phyloP scores from a whole-genome alignment of 2,329 filamentous ascomycete genomes.

The Cladophialophora yegresii region DNA sequence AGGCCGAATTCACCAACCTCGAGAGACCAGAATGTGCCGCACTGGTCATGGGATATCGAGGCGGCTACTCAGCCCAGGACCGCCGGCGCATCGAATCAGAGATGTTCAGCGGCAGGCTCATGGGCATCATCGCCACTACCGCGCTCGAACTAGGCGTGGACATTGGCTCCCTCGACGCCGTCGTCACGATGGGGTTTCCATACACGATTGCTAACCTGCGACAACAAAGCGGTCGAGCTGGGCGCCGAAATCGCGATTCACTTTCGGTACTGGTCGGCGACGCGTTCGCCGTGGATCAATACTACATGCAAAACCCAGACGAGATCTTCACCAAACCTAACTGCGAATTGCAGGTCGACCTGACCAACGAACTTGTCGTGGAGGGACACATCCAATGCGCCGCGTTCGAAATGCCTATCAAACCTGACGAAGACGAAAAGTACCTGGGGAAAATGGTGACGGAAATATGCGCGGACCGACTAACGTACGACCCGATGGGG shows the following conservation, averaged over 20 bases:
- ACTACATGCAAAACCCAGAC: conserved; percentile 95
- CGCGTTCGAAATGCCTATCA: conserved; percentile 90
- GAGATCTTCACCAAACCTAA: conserved; percentile 90
- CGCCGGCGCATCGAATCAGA: conserved; percentile 84
- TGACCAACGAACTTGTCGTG: conserved; percentile 86
- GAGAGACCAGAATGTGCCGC: conserved; percentile 73
- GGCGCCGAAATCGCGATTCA: conserved; percentile 88
- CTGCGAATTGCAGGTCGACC: conserved; percentile 82
- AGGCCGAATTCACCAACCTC: conserved; percentile 70
- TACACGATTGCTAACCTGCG: conserved; percentile 93
- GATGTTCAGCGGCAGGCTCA: conserved; percentile 93
- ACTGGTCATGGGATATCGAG: conserved; percentile 91
- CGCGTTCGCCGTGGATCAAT: conserved; percentile 85
- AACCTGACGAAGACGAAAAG: conserved; percentile 68
- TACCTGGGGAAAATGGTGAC: conserved; percentile 79
- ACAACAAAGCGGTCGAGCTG: conserved; percentile 91
- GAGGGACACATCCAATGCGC: conserved; percentile 96
- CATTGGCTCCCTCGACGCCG: conserved; percentile 90
- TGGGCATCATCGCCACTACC: conserved; percentile 91
- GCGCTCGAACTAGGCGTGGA: conserved; percentile 93
- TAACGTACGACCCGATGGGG: conserved; percentile 72
- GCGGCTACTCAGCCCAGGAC: conserved; percentile 91
- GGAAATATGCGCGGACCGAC: conserved; percentile 70
- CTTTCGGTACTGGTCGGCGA: conserved; percentile 88
- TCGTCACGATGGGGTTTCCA: conserved; percentile 90